These are phyloP conservation scores for Pistacia vera DNA, from an alignment of 345 rosid species.

Conservation along the genomic window DNA sequence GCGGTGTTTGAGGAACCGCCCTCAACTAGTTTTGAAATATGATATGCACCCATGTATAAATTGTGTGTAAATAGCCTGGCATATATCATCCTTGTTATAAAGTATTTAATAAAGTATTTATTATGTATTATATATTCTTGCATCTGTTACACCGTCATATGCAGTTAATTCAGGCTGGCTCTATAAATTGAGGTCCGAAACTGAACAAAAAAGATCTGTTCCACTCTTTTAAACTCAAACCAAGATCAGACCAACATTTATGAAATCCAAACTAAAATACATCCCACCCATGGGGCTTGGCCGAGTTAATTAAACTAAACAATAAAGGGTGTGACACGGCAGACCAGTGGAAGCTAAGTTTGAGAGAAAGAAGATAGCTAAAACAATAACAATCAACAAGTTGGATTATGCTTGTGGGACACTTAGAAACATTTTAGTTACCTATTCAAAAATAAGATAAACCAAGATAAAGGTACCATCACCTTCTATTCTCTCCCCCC, in stretches of 20 bases:
- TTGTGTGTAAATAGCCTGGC: neutral
- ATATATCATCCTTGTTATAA: neutral
- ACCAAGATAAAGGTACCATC: conserved; percentile 6
- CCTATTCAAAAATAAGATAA: neutral
- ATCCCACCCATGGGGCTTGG: too few relatives aligned
- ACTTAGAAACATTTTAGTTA: neutral
- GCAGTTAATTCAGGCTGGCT: neutral
- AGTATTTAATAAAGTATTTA: too few relatives aligned
- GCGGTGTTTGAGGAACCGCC: neutral
- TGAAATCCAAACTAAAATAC: neutral
- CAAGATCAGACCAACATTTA: neutral
- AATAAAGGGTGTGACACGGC: too few relatives aligned
- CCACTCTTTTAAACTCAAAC: neutral
- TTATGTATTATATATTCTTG: neutral
- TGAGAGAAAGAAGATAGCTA: neutral
- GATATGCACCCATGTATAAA: neutral
- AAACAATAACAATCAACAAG: neutral
- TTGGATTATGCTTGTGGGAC: neutral
- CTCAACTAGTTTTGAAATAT: neutral
- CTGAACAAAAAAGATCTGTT: neutral
- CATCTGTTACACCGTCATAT: neutral
- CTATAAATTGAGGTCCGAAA: neutral
- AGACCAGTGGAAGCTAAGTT: neutral
- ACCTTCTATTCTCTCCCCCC: neutral
- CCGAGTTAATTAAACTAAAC: too few relatives aligned